A percentile compares a stretch with the other conserved stretches of the same genome.
These are phyloP conservation scores for Parasarocladium wereldwijsianum DNA, from an alignment of 2,329 filamentous ascomycete species.

Conservation along the genomic window DNA sequence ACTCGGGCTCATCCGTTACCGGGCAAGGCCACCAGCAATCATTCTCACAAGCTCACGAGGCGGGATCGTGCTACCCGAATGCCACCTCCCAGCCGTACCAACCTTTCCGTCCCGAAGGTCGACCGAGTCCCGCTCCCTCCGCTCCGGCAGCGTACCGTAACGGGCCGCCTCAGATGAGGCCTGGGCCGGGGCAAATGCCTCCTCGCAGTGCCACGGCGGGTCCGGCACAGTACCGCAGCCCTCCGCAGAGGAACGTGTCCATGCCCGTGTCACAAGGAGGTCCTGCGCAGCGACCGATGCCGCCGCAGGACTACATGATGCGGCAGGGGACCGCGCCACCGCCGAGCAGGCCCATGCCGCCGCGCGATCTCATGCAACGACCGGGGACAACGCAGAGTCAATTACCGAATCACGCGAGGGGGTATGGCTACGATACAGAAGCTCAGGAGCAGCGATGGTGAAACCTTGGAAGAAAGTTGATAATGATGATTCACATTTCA, in stretches of 20 bases:
- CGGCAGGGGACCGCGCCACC: too few relatives aligned
- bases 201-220: slow-evolving; percentile 25
- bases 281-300: slow-evolving; percentile 10
- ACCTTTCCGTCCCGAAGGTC: slow-evolving; percentile 16
- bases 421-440: slow-evolving; percentile 22
- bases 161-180: slow-evolving; percentile 11
- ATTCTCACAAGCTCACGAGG: slow-evolving; percentile 12
- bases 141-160: slow-evolving; percentile 11
- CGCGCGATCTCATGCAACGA: slow-evolving; percentile 9
- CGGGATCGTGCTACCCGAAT: slow-evolving; percentile 6
- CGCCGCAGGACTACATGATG: slow-evolving; percentile 10
- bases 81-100: slow-evolving; percentile 11
- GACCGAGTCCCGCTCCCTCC: slow-evolving; percentile 19
- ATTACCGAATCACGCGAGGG: slow-evolving; percentile 12
- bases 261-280: slow-evolving; percentile 21
- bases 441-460: slow-evolving; percentile 18
- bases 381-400: slow-evolving; percentile 9
- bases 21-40: neutral
- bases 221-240: slow-evolving; percentile 19
- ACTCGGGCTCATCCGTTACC: slow-evolving; percentile 5
- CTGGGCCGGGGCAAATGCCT: slow-evolving; percentile 9
- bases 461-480: too few relatives aligned
- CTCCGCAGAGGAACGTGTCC: slow-evolving; percentile 30
- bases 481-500: too few relatives aligned
- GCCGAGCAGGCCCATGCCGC: slow-evolving; percentile 7